Evolutionary conservation across 2,329 filamentous ascomycete genomes (phyloP), one percentile per base, ranked within the genome.

Genomic region (Fusarium chuoi): DNA sequence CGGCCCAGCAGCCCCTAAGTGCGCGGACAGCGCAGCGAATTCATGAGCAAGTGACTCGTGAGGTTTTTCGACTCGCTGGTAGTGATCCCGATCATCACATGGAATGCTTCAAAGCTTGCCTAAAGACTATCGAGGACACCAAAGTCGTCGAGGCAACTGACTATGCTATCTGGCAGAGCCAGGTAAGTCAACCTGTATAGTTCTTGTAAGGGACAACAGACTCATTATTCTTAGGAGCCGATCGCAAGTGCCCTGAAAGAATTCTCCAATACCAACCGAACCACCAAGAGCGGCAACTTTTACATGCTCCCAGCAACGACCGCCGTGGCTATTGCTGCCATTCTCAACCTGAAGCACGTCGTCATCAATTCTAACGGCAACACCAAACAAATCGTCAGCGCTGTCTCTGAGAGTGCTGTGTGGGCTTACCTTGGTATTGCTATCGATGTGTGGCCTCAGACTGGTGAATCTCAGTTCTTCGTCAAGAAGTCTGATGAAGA

Each of bases 401-500:
- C 18, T 17, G n/a, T 62, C 33, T 33, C 45, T 1, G 24, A 52
- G 22, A 44, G 35, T 18, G 30, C 28, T 15, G 26, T 62, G 24
- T 65, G 62, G 62, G 62, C 56, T n/a, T 46, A 51, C 20, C 56
- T 65, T 17, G 56, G 56, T 20, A 13, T 49, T 24, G 62, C 62
- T 4, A 52, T 62, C 45, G 56, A 65, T 11, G 33, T 52, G 22
- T 65, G 57, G 56, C 13, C 56, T 13, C 14, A 39, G 28, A 30
- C 41, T 14, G 22, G 39, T 7, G 56, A 45, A 10, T 14, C 14
- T 17, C 38, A 36, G 6, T 65, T 65, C 45, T 61, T 62, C 17
- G 56, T 65, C n/a, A 65, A 62, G n/a, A 42, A 36, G 26, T n/a
- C 24, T 8, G 33, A 22, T 6, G 11, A 33, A 8, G 8, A 12